Conservation (phyloP, 331 rosid genomes). For the Pyracantha coccinea region DNA sequence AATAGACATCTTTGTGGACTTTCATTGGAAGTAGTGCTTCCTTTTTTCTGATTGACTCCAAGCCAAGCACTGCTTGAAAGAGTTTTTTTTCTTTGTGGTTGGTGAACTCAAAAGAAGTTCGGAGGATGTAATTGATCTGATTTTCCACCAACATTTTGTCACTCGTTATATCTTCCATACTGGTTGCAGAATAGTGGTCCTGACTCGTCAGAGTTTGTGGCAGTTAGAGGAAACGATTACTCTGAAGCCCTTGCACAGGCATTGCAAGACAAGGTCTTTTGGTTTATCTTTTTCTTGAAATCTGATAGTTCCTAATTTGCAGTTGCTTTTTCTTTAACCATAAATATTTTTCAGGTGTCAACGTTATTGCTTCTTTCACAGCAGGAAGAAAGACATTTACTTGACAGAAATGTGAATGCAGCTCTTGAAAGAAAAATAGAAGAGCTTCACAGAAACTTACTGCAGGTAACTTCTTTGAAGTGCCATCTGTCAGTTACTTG, state of each 20-base stretch:
- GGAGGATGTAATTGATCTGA: background rate
- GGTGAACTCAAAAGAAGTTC: background rate
- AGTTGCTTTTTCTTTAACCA: background rate
- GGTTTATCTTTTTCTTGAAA: background rate
- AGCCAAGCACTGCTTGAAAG: background rate
- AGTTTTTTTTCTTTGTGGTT: too few species aligned
- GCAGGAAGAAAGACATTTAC: slow-evolving; percentile 84
- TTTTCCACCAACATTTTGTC: background rate
- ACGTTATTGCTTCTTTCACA: slow-evolving; percentile 81
- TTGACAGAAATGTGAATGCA: slow-evolving; percentile 72
- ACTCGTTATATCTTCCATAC: background rate
- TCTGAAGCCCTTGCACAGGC: slow-evolving; percentile 80
- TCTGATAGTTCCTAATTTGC: background rate
- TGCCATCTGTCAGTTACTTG: background rate
- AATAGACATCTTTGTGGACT: background rate
- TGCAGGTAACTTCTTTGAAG: slow-evolving; percentile 48
- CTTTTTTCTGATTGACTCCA: background rate
- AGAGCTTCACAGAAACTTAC: slow-evolving; percentile 80
- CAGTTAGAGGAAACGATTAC: slow-evolving; percentile 33
- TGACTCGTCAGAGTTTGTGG: slow-evolving; percentile 22
- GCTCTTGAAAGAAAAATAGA: slow-evolving; percentile 75
- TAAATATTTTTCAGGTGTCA: slow-evolving; percentile 50
- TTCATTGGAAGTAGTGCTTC: background rate
- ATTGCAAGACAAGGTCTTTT: slow-evolving; percentile 72
- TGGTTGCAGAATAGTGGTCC: slow-evolving; percentile 36